Percentiles rank a stretch among this genome's conserved stretches.
These are phyloP conservation scores for Colletotrichum liaoningense DNA, from an alignment of 2,329 filamentous ascomycete genomes.

Conservation along the genomic window DNA sequence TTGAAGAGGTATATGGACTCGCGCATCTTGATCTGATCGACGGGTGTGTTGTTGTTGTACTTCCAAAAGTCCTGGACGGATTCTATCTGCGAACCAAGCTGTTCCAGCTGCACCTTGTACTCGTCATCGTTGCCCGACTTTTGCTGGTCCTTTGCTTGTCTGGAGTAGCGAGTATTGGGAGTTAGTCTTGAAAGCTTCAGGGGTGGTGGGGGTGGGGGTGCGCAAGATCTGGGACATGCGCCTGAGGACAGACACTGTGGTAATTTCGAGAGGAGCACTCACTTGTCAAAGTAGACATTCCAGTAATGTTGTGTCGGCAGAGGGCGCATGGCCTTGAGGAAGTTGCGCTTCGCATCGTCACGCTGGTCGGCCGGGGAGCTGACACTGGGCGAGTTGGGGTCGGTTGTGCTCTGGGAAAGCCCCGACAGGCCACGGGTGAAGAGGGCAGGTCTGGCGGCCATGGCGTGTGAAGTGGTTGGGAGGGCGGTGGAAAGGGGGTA, in stretches of 20 bases:
- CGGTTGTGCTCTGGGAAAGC: slow-evolving; percentile 66
- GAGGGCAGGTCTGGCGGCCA: slow-evolving; percentile 68
- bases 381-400: slow-evolving; percentile 69
- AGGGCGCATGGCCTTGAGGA: slow-evolving; percentile 78
- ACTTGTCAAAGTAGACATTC: slow-evolving; percentile 77
- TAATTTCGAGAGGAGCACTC: slow-evolving; percentile 36
- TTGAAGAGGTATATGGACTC: slow-evolving; percentile 86
- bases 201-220: neutral
- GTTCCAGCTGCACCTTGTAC: slow-evolving; percentile 69
- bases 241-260: neutral
- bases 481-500: neutral
- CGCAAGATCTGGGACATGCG: neutral
- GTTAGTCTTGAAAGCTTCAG: neutral
- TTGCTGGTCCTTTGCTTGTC: slow-evolving; percentile 58
- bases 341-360: slow-evolving; percentile 85
- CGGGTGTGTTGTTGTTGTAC: slow-evolving; percentile 84
- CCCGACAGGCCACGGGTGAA: slow-evolving; percentile 73
- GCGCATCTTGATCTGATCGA: slow-evolving; percentile 79
- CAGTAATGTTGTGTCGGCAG: slow-evolving; percentile 85
- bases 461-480: slow-evolving; percentile 47
- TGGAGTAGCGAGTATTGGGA: slow-evolving; percentile 36
- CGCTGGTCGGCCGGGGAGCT: slow-evolving; percentile 78
- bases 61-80: slow-evolving; percentile 88
- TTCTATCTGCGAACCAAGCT: slow-evolving; percentile 75
- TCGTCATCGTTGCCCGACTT: slow-evolving; percentile 49